phyloP scores from a whole-genome alignment of 2,329 filamentous ascomycete species.

The Talaromyces rugulosus region DNA sequence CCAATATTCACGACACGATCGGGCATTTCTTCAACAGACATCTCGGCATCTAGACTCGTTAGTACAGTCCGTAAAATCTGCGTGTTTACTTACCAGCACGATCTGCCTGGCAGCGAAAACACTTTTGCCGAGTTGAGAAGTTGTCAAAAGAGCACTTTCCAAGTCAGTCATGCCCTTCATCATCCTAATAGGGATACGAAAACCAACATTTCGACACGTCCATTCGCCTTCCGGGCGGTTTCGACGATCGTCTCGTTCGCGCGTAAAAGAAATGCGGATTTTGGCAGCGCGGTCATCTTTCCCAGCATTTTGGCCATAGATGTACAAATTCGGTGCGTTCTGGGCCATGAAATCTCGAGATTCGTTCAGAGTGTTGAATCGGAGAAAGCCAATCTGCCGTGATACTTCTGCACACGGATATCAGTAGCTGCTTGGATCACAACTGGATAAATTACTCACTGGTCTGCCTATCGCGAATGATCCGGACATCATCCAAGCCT shows the following conservation, averaged over 20 bases:
- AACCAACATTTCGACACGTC: constrained; percentile 50
- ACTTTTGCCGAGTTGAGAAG: constrained; percentile 52
- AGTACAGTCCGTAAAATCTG: constrained; percentile 9
- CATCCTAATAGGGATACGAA: background rate
- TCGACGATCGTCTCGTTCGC: constrained; percentile 50
- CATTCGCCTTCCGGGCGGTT: constrained; percentile 52
- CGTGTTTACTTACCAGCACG: constrained; percentile 45
- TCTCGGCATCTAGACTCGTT: constrained; percentile 23
- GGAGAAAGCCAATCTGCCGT: constrained; percentile 54
- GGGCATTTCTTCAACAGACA: constrained; percentile 34
- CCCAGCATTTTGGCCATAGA: constrained; percentile 43
- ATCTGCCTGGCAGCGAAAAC: constrained; percentile 56
- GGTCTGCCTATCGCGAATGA: constrained; percentile 57
- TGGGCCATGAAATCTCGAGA: constrained; percentile 52
- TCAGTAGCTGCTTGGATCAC: constrained; percentile 9
- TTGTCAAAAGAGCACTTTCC: constrained; percentile 51
- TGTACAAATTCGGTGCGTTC: constrained; percentile 47
- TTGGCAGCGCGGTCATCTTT: constrained; percentile 40
- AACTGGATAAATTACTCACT: constrained; percentile 35
- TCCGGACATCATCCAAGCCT: constrained; percentile 53
- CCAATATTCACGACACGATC: constrained; percentile 48
- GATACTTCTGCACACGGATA: constrained; percentile 43
- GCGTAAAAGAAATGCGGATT: constrained; percentile 51
- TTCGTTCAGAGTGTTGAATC: constrained; percentile 47
- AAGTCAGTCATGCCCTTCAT: background rate